phyloP scores from a whole-genome alignment of 2,329 filamentous ascomycete genomes.

The Cytospora piceicola region DNA sequence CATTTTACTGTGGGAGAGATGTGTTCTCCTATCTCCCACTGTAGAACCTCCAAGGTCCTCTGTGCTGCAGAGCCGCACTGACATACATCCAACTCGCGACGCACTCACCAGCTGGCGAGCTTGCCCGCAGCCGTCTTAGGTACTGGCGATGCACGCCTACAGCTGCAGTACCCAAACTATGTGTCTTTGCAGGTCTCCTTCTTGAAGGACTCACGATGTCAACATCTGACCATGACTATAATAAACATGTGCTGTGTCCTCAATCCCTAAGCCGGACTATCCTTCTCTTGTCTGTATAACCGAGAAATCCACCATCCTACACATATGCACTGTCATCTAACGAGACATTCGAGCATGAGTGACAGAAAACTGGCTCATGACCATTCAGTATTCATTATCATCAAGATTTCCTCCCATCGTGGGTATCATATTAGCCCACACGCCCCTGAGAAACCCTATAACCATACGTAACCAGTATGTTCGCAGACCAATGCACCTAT shows the following conservation, averaged over 20 bases:
- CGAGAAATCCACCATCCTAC: neutral
- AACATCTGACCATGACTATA: neutral
- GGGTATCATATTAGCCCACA: conserved; percentile 7
- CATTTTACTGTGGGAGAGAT: neutral
- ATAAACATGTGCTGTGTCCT: neutral
- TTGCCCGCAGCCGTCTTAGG: neutral
- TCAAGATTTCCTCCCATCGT: neutral
- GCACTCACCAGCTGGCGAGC: neutral
- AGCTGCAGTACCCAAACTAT: neutral
- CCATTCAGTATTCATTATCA: conserved; percentile 14
- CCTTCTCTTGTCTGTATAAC: neutral
- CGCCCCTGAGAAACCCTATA: neutral
- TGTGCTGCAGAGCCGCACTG: neutral
- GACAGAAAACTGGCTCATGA: neutral
- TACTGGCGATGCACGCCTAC: neutral
- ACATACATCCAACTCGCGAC: neutral
- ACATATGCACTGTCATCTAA: neutral
- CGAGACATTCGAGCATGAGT: neutral
- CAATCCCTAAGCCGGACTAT: neutral
- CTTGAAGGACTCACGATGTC: neutral
- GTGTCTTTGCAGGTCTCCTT: neutral
- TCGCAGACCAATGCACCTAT: conserved; percentile 10
- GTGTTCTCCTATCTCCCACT: too few relatives aligned
- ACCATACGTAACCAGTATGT: conserved; percentile 13
- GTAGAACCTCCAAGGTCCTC: neutral